phyloP scores from a whole-genome alignment of 2,329 filamentous ascomycete species.

The Talaromyces sp. region DNA sequence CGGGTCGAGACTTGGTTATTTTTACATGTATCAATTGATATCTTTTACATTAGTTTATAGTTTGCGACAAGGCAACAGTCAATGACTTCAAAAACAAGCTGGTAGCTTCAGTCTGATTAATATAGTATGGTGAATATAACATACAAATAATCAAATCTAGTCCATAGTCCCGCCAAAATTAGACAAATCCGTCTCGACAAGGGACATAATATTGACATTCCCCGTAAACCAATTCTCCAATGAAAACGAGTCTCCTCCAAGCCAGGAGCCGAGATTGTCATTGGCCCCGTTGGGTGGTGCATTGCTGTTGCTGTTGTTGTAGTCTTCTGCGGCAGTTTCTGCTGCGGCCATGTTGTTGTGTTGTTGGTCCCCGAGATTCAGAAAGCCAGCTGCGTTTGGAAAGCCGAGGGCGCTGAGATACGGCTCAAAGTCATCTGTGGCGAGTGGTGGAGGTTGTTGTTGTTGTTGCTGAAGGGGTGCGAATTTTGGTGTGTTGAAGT shows the following conservation, averaged over 20 bases:
- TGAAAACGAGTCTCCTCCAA: slow-evolving; percentile 7
- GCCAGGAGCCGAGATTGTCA: neutral
- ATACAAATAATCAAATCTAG: neutral
- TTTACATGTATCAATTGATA: too few relatives aligned
- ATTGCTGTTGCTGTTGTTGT: neutral
- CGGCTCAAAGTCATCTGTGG: slow-evolving; percentile 12
- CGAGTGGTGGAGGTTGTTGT: neutral
- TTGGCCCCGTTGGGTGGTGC: neutral
- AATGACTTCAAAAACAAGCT: too few relatives aligned
- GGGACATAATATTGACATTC: slow-evolving; percentile 14
- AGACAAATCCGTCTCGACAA: slow-evolving; percentile 13
- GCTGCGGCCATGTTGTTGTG: neutral
- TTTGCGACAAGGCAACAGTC: too few relatives aligned
- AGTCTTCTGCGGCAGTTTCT: neutral
- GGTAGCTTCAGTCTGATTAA: too few relatives aligned
- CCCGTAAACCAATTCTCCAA: slow-evolving; percentile 14
- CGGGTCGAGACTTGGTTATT: too few relatives aligned
- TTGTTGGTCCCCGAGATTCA: slow-evolving; percentile 7
- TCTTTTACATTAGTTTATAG: too few relatives aligned
- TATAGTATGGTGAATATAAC: too few relatives aligned
- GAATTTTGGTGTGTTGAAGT: neutral
- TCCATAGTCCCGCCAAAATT: neutral
- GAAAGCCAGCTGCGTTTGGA: slow-evolving; percentile 11
- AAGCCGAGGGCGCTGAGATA: slow-evolving; percentile 14
- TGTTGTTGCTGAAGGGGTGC: neutral